These are phyloP conservation scores for Beauveria scarabaeidicola DNA, from an alignment of 2,329 filamentous ascomycete genomes.

Conservation along the genomic window DNA sequence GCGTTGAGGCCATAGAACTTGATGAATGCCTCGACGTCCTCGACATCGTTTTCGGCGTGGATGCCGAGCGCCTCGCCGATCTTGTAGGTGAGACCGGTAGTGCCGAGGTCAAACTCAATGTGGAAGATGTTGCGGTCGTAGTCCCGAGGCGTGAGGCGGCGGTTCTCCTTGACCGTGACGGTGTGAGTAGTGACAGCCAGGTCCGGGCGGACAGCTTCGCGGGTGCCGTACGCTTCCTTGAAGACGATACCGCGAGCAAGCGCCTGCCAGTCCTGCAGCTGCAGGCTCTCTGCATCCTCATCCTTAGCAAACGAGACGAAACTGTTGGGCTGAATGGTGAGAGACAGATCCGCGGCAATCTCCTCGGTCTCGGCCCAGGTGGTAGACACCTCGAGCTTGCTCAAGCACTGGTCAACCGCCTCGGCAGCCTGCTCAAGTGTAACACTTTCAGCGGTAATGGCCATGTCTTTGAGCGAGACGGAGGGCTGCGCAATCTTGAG, in stretches of 20 bases:
- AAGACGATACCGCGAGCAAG: slow-evolving; percentile 83
- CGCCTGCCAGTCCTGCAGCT: slow-evolving; percentile 68
- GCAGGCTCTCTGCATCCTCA: slow-evolving; percentile 57
- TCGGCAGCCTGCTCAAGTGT: slow-evolving; percentile 51
- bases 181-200: slow-evolving; percentile 77
- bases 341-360: slow-evolving; percentile 42
- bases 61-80: slow-evolving; percentile 96
- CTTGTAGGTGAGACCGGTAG: slow-evolving; percentile 87
- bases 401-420: slow-evolving; percentile 60
- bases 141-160: slow-evolving; percentile 73
- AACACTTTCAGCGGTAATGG: slow-evolving; percentile 42
- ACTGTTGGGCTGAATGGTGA: slow-evolving; percentile 65
- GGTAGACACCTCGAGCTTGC: slow-evolving; percentile 65
- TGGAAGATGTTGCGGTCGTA: slow-evolving; percentile 99
- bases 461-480: slow-evolving; percentile 59
- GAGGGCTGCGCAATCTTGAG: slow-evolving; percentile 66
- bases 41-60: slow-evolving; percentile 84
- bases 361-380: slow-evolving; percentile 67
- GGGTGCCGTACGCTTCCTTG: slow-evolving; percentile 85
- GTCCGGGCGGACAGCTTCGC: slow-evolving; percentile 70
- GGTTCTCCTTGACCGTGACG: slow-evolving; percentile 90
- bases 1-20: slow-evolving; percentile 77
- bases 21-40: slow-evolving; percentile 77
- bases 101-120: slow-evolving; percentile 93
- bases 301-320: slow-evolving; percentile 73